Conservation (phyloP, 2,329 filamentous ascomycete genomes). For the Fonsecaea erecta region DNA sequence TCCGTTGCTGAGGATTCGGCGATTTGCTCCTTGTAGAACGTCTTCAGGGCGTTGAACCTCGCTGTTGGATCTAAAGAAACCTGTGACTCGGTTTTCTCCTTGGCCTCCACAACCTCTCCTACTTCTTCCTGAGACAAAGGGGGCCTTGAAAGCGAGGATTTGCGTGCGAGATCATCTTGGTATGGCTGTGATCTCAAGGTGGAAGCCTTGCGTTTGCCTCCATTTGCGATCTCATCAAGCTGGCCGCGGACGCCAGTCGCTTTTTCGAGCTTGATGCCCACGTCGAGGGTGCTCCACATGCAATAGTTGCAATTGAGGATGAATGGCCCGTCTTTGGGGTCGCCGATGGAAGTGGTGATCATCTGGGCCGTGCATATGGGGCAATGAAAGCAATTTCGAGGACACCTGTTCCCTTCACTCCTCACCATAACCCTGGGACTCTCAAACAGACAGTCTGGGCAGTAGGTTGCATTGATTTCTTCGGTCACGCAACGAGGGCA, state of each 20-base stretch:
- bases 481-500: conserved; percentile 90
- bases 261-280: conserved; percentile 87
- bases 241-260: conserved; percentile 84
- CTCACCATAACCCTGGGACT: conserved; percentile 91
- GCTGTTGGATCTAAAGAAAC: conserved; percentile 64
- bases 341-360: conserved; percentile 64
- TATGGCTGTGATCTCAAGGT: conserved; percentile 26
- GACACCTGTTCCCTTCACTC: conserved; percentile 92
- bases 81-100: conserved; percentile 44
- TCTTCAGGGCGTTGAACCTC: conserved; percentile 73
- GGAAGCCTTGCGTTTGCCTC: conserved; percentile 37
- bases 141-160: conserved; percentile 29
- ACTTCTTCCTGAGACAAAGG: conserved; percentile 31
- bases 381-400: conserved; percentile 93
- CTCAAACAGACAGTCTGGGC: conserved; percentile 93
- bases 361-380: conserved; percentile 84
- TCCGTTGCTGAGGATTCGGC: conserved; percentile 62
- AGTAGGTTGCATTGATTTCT: conserved; percentile 94
- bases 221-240: conserved; percentile 68
- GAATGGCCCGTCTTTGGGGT: conserved; percentile 63
- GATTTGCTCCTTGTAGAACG: conserved; percentile 78
- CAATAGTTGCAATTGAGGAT: conserved; percentile 88
- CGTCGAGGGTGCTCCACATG: conserved; percentile 88
- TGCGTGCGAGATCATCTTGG: conserved; percentile 23
- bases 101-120: conserved; percentile 41